Evolutionary conservation across 495 filamentous ascomycete species (phyloP).

Genomic region (Penicillium roqueforti): DNA sequence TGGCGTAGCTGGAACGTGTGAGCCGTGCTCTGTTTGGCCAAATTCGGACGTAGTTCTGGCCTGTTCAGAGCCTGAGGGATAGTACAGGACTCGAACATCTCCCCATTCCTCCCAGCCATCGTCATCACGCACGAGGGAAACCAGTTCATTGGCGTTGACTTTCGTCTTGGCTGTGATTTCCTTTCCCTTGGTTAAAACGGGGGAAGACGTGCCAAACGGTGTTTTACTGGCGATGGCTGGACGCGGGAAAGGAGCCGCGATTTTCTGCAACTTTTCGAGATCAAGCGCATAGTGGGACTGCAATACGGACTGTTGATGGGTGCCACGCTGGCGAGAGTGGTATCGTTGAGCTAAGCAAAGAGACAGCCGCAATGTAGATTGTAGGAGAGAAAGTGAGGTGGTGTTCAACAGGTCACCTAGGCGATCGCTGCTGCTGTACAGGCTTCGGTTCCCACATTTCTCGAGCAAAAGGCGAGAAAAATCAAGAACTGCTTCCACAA

Average conservation of each 20-base stretch:
- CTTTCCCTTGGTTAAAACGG: constrained; percentile 62
- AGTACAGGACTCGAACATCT: constrained; percentile 61
- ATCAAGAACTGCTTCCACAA: constrained; percentile 72
- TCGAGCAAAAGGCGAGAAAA: constrained; percentile 86
- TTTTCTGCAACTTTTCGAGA: constrained; percentile 76
- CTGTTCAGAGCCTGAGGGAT: constrained; percentile 42
- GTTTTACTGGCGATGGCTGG: constrained; percentile 39
- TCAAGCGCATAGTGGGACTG: constrained; percentile 92
- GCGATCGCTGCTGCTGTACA: constrained; percentile 88
- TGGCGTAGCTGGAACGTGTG: constrained; percentile 43
- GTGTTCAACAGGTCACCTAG: constrained; percentile 84
- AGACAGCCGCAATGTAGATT: constrained; percentile 67
- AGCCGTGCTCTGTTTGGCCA: constrained; percentile 23
- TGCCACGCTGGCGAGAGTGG: constrained; percentile 72
- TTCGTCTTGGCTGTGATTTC: constrained; percentile 57
- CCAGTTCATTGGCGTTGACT: constrained; percentile 69
- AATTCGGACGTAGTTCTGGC: constrained; percentile 26
- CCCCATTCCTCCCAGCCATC: constrained; percentile 65
- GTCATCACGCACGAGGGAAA: constrained; percentile 58
- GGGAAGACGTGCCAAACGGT: constrained; percentile 41
- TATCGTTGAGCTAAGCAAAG: constrained; percentile 88
- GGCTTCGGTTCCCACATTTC: constrained; percentile 94
- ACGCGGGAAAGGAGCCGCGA: constrained; percentile 81
- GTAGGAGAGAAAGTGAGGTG: constrained; percentile 72
- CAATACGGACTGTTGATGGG: constrained; percentile 67